These are phyloP conservation scores for Wickerhamomyces hampshirensis DNA, from an alignment of 805 yeast species.

Conservation along the genomic window DNA sequence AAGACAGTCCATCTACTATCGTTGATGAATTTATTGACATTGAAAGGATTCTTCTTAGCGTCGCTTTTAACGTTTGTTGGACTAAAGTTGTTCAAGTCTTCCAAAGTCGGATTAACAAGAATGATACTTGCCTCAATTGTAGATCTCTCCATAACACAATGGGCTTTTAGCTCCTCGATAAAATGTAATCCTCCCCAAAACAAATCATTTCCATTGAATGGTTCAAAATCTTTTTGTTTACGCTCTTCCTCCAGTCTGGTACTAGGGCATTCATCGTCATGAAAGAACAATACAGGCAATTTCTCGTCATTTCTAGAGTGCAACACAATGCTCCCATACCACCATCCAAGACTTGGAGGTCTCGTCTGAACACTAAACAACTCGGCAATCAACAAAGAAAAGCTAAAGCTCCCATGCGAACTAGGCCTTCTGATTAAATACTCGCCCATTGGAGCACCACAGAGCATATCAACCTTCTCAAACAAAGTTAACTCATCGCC, in stretches of 20 bases:
- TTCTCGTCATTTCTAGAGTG: constrained; percentile 63
- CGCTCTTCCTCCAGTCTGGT: constrained; percentile 58
- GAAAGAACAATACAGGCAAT: constrained; percentile 85
- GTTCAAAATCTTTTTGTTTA: constrained; percentile 64
- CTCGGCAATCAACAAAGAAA: constrained; percentile 53
- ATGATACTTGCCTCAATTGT: constrained; percentile 67
- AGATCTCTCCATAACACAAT: constrained; percentile 62
- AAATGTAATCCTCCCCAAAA: constrained; percentile 94
- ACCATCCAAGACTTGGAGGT: constrained; percentile 80
- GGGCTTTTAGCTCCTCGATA: constrained; percentile 45
- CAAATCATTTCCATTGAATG: constrained; percentile 53
- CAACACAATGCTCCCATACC: constrained; percentile 84
- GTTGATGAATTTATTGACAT: constrained; percentile 46
- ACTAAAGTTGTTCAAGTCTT: constrained; percentile 35
- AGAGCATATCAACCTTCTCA: constrained; percentile 42
- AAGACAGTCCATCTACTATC: constrained; percentile 83
- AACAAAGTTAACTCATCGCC: constrained; percentile 43
- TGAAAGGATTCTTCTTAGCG: constrained; percentile 3
- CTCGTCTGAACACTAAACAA: constrained; percentile 79
- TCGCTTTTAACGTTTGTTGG: constrained; percentile 22
- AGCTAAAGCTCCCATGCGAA: constrained; percentile 53
- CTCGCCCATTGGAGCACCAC: constrained; percentile 9
- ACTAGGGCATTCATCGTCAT: constrained; percentile 81
- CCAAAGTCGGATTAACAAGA: constrained; percentile 69
- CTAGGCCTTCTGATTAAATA: constrained; percentile 49